A percentile compares a stretch with the other conserved stretches of the same genome.
phyloP scores from a whole-genome alignment of 805 yeast species.

The Clavispora asparagi region DNA sequence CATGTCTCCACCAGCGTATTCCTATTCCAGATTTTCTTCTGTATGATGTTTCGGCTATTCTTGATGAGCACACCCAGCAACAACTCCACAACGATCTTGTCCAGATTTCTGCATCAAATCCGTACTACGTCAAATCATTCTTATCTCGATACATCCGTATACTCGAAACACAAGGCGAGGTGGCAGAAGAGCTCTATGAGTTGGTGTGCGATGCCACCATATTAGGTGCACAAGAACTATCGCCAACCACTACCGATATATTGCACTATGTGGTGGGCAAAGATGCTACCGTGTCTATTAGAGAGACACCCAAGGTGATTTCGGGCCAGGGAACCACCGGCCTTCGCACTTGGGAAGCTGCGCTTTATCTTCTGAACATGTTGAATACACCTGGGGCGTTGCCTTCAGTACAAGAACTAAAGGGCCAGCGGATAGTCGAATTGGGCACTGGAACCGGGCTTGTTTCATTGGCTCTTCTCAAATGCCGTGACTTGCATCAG shows the following conservation, averaged over 20 bases:
- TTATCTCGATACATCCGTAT: conserved; percentile 36
- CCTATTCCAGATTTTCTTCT: conserved; percentile 16
- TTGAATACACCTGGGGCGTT: conserved; percentile 19
- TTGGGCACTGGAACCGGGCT: conserved; percentile 91
- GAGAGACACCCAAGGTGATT: conserved; percentile 59
- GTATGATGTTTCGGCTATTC: conserved; percentile 5
- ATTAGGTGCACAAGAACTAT: conserved; percentile 25
- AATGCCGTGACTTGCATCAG: conserved; percentile 14
- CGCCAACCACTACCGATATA: conserved; percentile 35
- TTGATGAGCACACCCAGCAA: conserved; percentile 15
- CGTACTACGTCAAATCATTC: conserved; percentile 46
- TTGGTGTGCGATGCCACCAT: conserved; percentile 27
- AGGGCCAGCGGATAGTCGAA: conserved; percentile 46
- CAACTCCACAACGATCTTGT: conserved; percentile 14
- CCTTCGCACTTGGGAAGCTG: conserved; percentile 90
- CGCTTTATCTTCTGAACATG: conserved; percentile 57
- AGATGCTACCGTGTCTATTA: conserved; percentile 28
- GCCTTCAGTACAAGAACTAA: conserved; percentile 7
- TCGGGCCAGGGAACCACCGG: conserved; percentile 86
- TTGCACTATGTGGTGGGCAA: conserved; percentile 22
- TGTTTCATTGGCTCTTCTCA: conserved; percentile 48
- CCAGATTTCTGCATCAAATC: conserved; percentile 33
- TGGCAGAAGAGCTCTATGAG: conserved; percentile 40
- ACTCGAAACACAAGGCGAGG: conserved; percentile 28
- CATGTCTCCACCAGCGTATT: conserved; percentile 15